phyloP scores from a whole-genome alignment of 2,329 filamentous ascomycete genomes.

The Trichoderma sp. region DNA sequence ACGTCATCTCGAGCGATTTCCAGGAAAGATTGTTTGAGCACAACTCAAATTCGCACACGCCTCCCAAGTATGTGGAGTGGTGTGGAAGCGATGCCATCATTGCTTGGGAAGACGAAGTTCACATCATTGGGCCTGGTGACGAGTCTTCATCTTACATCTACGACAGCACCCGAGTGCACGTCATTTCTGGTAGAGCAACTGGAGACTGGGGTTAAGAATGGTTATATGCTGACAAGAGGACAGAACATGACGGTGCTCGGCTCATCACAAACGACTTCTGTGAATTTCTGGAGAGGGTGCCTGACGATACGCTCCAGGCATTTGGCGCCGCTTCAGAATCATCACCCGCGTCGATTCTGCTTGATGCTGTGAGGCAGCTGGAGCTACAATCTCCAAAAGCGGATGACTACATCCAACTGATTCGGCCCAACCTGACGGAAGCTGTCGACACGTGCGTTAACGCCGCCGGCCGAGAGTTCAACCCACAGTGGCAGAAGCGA shows the following conservation, averaged over 20 bases:
- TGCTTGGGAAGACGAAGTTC: constrained; percentile 97
- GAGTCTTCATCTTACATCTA: constrained; percentile 80
- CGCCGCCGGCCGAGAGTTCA: constrained; percentile 90
- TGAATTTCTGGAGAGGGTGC: constrained; percentile 95
- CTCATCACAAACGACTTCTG: constrained; percentile 92
- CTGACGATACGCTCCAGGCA: constrained; percentile 81
- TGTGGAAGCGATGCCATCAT: constrained; percentile 94
- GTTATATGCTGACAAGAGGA: constrained; percentile 24
- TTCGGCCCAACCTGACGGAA: constrained; percentile 82
- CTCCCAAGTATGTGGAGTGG: constrained; percentile 89
- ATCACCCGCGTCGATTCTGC: constrained; percentile 84
- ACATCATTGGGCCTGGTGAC: constrained; percentile 84
- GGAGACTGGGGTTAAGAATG: not conserved
- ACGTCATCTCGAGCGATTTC: constrained; percentile 94
- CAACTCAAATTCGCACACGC: constrained; percentile 80
- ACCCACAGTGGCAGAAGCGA: constrained; percentile 89
- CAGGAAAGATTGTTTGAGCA: constrained; percentile 91
- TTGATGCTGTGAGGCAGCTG: constrained; percentile 89
- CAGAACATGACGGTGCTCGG: constrained; percentile 80
- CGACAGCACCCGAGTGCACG: constrained; percentile 83
- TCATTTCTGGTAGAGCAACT: constrained; percentile 69
- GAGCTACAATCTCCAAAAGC: constrained; percentile 95
- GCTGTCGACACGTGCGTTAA: constrained; percentile 93
- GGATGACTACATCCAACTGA: constrained; percentile 95
- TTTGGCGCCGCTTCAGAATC: constrained; percentile 88